phyloP scores from a whole-genome alignment of 805 yeast genomes.

The Wickerhamiella sergipiensis region DNA sequence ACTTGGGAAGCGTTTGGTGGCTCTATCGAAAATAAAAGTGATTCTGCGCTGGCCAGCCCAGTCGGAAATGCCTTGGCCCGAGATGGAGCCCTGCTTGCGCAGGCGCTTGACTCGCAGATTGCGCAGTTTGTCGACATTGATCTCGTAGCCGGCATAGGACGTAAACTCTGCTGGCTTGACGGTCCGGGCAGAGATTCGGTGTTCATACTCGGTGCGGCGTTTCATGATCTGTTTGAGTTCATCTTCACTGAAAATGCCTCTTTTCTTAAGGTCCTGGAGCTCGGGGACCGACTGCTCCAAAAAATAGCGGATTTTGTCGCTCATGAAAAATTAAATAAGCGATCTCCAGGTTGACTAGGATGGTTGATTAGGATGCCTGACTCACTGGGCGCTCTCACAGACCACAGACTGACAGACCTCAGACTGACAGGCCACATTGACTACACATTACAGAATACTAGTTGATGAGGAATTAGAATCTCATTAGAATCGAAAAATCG shows the following conservation, averaged over 20 bases:
- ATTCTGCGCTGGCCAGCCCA: slow-evolving; percentile 79
- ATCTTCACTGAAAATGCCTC: slow-evolving; percentile 66
- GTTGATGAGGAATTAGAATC: too few relatives aligned
- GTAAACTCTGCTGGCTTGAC: slow-evolving; percentile 64
- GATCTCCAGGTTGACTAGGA: background rate
- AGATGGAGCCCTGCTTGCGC: slow-evolving; percentile 19
- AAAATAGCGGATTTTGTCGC: slow-evolving; percentile 43
- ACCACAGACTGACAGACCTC: too few relatives aligned
- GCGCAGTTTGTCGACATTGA: slow-evolving; percentile 63
- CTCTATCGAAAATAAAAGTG: slow-evolving; percentile 70
- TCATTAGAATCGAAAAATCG: too few relatives aligned
- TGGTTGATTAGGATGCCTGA: too few relatives aligned
- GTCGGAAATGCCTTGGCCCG: slow-evolving; percentile 46
- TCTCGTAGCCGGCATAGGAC: slow-evolving; percentile 68
- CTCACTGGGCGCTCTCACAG: too few relatives aligned
- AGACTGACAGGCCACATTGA: too few relatives aligned
- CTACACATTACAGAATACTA: too few relatives aligned
- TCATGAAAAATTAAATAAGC: slow-evolving; percentile 23
- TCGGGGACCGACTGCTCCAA: slow-evolving; percentile 75
- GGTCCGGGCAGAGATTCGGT: slow-evolving; percentile 73
- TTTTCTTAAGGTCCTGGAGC: slow-evolving; percentile 69
- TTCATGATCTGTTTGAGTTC: slow-evolving; percentile 81
- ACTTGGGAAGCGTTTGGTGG: slow-evolving; percentile 64
- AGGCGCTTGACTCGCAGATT: slow-evolving; percentile 55
- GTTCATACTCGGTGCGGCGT: slow-evolving; percentile 91